These are phyloP conservation scores for Sextonia rubra DNA, from an alignment of 164 flowering plant genomes.

Conservation along the genomic window DNA sequence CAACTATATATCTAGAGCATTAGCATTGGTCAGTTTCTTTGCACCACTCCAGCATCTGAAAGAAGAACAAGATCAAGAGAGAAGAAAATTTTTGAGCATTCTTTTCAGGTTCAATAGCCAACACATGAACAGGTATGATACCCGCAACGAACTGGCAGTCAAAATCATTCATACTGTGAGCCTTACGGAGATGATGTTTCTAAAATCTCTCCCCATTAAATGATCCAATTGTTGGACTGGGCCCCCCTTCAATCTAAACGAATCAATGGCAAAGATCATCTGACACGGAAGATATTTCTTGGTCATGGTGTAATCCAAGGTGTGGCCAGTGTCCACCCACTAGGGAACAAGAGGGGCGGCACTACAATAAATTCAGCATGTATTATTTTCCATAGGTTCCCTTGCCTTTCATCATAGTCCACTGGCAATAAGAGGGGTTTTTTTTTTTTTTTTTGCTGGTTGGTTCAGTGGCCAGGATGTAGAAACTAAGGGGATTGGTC, in stretches of 20 bases:
- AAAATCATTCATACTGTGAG: neutral
- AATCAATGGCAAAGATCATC: neutral
- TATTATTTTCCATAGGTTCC: no score
- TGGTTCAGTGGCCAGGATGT: no score
- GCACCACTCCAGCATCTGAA: slow-evolving; percentile 41
- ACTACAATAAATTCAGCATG: no score
- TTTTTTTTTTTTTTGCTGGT: no score
- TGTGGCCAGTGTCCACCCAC: no score
- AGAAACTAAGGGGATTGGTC: no score
- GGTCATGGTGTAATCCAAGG: neutral
- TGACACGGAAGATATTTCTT: neutral
- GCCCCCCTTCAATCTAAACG: no score
- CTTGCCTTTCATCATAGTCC: no score
- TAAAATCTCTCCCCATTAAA: neutral
- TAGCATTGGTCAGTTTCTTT: slow-evolving; percentile 61
- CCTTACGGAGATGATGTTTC: neutral
- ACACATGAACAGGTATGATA: neutral
- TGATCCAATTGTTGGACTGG: neutral
- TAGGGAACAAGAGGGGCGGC: no score
- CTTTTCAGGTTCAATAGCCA: neutral
- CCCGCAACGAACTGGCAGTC: neutral
- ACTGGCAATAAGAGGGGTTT: no score
- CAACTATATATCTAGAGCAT: slow-evolving; percentile 36
- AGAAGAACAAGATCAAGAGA: neutral
- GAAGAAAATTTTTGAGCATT: no score